These are phyloP conservation scores for Oryza glumipatula DNA, from an alignment of 176 grass and related monocot genomes.

Conservation along the genomic window DNA sequence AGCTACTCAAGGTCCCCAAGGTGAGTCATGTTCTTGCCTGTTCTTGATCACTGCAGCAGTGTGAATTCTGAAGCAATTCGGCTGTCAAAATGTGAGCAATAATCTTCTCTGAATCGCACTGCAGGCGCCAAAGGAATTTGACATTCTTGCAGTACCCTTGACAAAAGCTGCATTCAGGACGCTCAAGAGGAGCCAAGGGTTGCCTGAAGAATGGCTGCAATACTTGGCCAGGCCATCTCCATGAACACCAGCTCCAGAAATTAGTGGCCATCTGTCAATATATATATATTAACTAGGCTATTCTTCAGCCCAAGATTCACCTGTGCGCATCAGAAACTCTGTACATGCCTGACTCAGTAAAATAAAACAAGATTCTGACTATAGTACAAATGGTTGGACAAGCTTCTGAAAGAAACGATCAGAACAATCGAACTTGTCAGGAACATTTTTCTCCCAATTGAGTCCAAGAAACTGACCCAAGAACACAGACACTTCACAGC, in stretches of 20 bases:
- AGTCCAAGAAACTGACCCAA: not conserved
- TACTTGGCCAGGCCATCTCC: slow-evolving; percentile 69
- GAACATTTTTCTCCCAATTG: too few relatives aligned
- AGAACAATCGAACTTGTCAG: too few relatives aligned
- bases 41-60: not conserved
- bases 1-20: slow-evolving; percentile 71
- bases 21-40: slow-evolving; percentile 25
- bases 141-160: slow-evolving; percentile 79
- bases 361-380: slow-evolving; percentile 23
- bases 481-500: too few relatives aligned
- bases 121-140: slow-evolving; percentile 80
- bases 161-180: slow-evolving; percentile 66
- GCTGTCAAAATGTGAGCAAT: not conserved
- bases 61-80: not conserved
- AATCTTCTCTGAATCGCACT: slow-evolving; percentile 30
- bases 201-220: slow-evolving; percentile 81
- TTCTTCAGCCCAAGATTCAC: slow-evolving; percentile 15
- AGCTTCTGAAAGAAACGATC: too few relatives aligned
- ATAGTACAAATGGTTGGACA: not conserved
- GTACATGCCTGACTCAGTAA: slow-evolving; percentile 36
- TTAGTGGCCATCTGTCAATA: slow-evolving; percentile 14
- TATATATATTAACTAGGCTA: slow-evolving; percentile 40
- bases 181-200: slow-evolving; percentile 67
- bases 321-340: not conserved
- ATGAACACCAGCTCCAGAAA: slow-evolving; percentile 27